Percentiles rank a stretch among this genome's conserved stretches.
These are phyloP conservation scores for Epichloe typhina DNA, from an alignment of 2,329 filamentous ascomycete genomes.

Conservation along the genomic window DNA sequence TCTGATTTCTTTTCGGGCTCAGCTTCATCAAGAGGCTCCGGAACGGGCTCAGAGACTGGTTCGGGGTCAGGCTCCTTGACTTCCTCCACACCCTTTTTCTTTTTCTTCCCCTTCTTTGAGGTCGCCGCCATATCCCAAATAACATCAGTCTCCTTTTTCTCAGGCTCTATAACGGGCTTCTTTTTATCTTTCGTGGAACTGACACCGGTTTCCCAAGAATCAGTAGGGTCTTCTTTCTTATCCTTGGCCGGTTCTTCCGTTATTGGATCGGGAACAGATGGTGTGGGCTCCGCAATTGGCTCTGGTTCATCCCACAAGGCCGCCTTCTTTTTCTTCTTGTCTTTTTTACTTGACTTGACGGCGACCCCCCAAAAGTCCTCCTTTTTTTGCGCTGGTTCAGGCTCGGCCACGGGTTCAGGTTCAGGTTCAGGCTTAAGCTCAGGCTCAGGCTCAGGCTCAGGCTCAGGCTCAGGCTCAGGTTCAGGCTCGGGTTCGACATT, in stretches of 20 bases:
- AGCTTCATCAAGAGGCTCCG: conserved; percentile 6
- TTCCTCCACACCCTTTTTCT: conserved; percentile 12
- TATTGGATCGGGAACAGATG: not conserved
- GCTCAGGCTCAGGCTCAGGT: conserved; percentile 7
- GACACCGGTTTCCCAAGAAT: conserved; percentile 15
- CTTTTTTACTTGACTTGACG: conserved; percentile 19
- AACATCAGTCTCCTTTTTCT: conserved; percentile 18
- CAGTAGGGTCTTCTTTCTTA: conserved; percentile 11
- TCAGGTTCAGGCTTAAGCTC: conserved; percentile 7
- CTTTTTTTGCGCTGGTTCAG: conserved; percentile 15
- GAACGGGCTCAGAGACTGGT: conserved; percentile 12
- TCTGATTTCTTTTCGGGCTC: conserved; percentile 4
- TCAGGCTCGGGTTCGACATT: conserved; percentile 9
- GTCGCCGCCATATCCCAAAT: conserved; percentile 12
- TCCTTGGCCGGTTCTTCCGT: conserved; percentile 7
- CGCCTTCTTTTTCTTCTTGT: conserved; percentile 14
- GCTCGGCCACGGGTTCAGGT: conserved; percentile 9
- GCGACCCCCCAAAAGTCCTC: conserved; percentile 19
- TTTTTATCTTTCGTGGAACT: conserved; percentile 10
- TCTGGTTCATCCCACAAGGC: too few relatives aligned
- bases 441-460: too few relatives aligned
- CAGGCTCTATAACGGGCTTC: conserved; percentile 5
- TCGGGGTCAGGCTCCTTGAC: conserved; percentile 11
- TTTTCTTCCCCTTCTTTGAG: conserved; percentile 18
- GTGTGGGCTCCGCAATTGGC: too few relatives aligned